These are phyloP conservation scores for Lipomyces orientalis DNA, from an alignment of 805 yeast species.

Conservation along the genomic window DNA sequence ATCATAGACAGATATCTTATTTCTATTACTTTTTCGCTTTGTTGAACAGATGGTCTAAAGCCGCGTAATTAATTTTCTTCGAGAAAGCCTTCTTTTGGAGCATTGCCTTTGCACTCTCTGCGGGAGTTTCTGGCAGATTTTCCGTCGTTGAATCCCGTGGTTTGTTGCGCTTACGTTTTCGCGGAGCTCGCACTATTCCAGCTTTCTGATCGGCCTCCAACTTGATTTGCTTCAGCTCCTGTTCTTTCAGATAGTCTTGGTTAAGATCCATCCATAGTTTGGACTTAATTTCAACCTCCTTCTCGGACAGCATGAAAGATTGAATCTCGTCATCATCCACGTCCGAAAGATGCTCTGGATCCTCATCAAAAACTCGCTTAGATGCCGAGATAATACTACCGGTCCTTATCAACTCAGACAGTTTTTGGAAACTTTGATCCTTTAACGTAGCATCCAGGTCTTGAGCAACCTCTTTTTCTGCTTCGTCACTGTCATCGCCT, in stretches of 20 bases:
- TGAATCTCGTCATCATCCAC: constrained; percentile 84
- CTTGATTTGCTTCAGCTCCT: constrained; percentile 82
- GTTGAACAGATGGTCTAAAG: constrained; percentile 57
- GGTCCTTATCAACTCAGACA: constrained; percentile 26
- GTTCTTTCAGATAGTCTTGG: constrained; percentile 82
- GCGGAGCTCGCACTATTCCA: constrained; percentile 66
- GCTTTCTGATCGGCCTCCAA: constrained; percentile 85
- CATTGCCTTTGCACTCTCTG: constrained; percentile 80
- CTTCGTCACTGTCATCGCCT: constrained; percentile 38
- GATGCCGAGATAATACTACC: not conserved
- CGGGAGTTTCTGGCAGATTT: constrained; percentile 61
- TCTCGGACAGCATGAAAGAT: constrained; percentile 59
- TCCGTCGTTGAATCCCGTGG: constrained; percentile 42
- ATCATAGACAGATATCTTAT: not conserved
- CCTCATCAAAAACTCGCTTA: constrained; percentile 51
- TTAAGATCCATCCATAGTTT: constrained; percentile 89
- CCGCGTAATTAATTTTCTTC: constrained; percentile 87
- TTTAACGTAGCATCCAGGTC: constrained; percentile 43
- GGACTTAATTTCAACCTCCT: constrained; percentile 70
- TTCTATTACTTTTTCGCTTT: constrained; percentile 16
- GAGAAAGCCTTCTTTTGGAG: constrained; percentile 77
- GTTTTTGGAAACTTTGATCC: constrained; percentile 37
- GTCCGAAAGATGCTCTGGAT: constrained; percentile 68
- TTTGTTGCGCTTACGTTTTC: constrained; percentile 47
- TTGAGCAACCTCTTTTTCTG: constrained; percentile 41